Evolutionary conservation across 2,329 filamentous ascomycete species (phyloP).

Genomic region (Calonectria pseudoreteaudii): DNA sequence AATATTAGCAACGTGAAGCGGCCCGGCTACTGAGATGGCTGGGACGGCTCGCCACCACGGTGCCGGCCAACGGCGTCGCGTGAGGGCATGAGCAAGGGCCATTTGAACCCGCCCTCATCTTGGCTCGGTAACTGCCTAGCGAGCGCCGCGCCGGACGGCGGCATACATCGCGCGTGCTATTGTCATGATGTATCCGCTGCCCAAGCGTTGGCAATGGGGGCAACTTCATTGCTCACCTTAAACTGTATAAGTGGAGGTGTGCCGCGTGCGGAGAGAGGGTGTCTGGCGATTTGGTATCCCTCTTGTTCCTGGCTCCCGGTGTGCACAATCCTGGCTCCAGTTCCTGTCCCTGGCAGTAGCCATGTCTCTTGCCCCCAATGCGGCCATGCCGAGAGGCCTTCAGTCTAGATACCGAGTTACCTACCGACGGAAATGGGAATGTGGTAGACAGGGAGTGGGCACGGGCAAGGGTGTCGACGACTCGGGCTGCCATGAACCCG

Average conservation of each 20-base stretch:
- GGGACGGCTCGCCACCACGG: constrained; percentile 8
- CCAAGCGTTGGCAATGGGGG: constrained; percentile 28
- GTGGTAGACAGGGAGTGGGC: constrained; percentile 41
- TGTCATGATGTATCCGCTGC: not conserved
- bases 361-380: not conserved
- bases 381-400: constrained; percentile 27
- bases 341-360: constrained; percentile 26
- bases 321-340: not conserved
- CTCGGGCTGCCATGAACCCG: not conserved
- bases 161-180: not conserved
- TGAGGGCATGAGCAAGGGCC: constrained; percentile 9
- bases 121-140: constrained; percentile 16
- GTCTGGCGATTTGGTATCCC: constrained; percentile 6
- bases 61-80: constrained; percentile 7
- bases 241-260: constrained; percentile 21
- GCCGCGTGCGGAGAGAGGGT: not conserved
- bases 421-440: constrained; percentile 35
- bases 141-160: not conserved
- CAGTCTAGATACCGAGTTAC: constrained; percentile 33
- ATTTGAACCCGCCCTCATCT: not conserved
- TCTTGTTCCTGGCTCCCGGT: constrained; percentile 5
- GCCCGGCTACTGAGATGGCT: not conserved
- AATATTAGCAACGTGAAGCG: not conserved
- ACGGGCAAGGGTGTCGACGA: constrained; percentile 32
- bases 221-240: constrained; percentile 26